Evolutionary conservation across 352 stramenopile species (phyloP), one percentile per base, ranked within the genome.

Genomic region (Elongisporangium prolatum): DNA sequence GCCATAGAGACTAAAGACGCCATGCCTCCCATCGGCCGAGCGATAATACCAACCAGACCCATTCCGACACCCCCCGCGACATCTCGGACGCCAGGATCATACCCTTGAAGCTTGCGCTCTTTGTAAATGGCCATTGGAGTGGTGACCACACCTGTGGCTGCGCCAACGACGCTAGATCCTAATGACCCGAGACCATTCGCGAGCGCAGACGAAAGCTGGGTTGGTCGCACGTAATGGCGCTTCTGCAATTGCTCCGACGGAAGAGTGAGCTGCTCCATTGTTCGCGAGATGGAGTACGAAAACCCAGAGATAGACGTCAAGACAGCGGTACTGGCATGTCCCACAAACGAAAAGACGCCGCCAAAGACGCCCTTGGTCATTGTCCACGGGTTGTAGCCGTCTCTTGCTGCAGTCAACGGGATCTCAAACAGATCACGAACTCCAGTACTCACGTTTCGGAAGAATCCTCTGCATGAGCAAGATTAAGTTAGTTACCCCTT

Each of bases 361-460:
- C 74, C 71, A 21, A 88, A 59, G 3, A 95, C 66, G 4, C 83
- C 85, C 50, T 89, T 88, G 2, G 80, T 91, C 22, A 95, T 61
- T 16, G 74, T 68, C 79, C 80, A 91, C 47, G 85, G 85, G 57
- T 75, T 91, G 70, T 91, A 93, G 16, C 85, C 83, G 56, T 89
- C 74, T 57, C 69, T 62, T n/a, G 74, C 79, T 5, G 82, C 80
- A 13, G 79, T 70, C 3, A 93, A 58, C 2, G 85, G 85, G 20
- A 93, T 88, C 64, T 91, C 79, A 52, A 95, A 80, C 20, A 95
- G 59, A 60, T 93, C 77, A n/a, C 77, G 75, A 49, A 93, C 59
- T 22, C 85, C 85, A 48, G 75, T 65, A 25, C 83, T 71, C 21
- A 95, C 75, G 51, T 74, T 87, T 11, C 85, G 77, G 50, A 91